Evolutionary conservation across 768 basidiomycete genomes (phyloP), one percentile per base, ranked within the genome.

Genomic region (Pseudohyphozyma bogoriensis): DNA sequence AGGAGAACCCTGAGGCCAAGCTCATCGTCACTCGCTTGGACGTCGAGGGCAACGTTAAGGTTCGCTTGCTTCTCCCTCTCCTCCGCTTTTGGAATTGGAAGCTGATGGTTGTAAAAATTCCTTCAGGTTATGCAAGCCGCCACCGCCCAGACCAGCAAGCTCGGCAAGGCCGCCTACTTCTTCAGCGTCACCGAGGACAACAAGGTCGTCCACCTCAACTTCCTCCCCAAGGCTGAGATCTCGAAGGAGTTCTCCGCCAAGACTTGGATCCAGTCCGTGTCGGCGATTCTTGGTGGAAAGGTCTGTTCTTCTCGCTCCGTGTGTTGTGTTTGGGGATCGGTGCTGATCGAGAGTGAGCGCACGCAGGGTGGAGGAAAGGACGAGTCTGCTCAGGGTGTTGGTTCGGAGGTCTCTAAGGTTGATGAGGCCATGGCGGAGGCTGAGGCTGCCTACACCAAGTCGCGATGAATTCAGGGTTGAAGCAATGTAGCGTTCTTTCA

Each of bases 331-430:
- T 46, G 20, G 47, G 29, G 42, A 29, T 20, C 28, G 16, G 26
- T 36, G n/a, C 37, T 59, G 56, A 59, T 54, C 54, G 1, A 12
- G 15, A 29, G 12, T 35, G 47, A 28, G 20, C 5, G 8, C 22
- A 28, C 55, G 13, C 58, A 91, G 89, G 89, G 89, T 54, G 95
- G 95, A 56, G 95, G 95, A 18, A 96, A 92, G 74, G 89, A 89
- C 60, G 95, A 97, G 39, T 80, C 82, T 57, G 86, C 86, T 2
- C 89, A 92, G 70, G 95, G 95, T 29, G 83, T 93, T 18, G 95
- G 95, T 33, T 74, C 77, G 4, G 79, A 87, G 62, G 73, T 79
- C 1, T 74, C 74, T 29, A 84, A 80, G 73, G 74, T 89, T 3
- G 75, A 79, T 20, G 87, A 86, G 60, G 91, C 87, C 16, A 55